A percentile compares a stretch with the other conserved stretches of the same genome.
Conservation (phyloP, 2,329 filamentous ascomycete genomes). For the Xylariaceae sp. region DNA sequence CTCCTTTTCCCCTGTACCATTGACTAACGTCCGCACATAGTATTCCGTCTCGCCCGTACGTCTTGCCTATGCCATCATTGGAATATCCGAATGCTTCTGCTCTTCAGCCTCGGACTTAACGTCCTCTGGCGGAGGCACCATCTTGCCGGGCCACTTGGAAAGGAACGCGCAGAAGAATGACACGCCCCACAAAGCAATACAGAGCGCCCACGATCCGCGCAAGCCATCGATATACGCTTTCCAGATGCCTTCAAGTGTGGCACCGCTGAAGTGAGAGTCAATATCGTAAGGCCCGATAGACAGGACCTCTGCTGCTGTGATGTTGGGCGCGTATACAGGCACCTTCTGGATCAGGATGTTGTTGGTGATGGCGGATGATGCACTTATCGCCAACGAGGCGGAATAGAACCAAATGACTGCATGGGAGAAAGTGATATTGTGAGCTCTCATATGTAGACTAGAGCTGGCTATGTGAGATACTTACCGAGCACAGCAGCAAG, state of each 20-base stretch:
- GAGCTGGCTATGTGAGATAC: not conserved
- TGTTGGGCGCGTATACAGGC: slow-evolving; percentile 4
- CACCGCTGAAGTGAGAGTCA: slow-evolving; percentile 5
- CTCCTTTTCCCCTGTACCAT: no score
- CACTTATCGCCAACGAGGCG: slow-evolving; percentile 3
- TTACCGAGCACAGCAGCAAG: slow-evolving; percentile 8
- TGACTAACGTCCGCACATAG: no score
- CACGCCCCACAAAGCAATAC: slow-evolving; percentile 9
- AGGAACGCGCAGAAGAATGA: slow-evolving; percentile 12
- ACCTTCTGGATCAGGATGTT: slow-evolving; percentile 11
- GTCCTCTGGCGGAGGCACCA: slow-evolving; percentile 3
- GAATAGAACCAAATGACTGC: slow-evolving; percentile 14
- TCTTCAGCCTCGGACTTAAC: not conserved
- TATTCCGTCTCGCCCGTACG: no score
- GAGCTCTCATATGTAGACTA: not conserved
- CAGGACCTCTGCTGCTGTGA: slow-evolving; percentile 1
- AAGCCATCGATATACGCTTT: slow-evolving; percentile 12
- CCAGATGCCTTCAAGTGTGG: slow-evolving; percentile 7
- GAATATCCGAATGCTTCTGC: no score
- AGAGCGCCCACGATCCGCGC: slow-evolving; percentile 8
- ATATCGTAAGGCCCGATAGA: slow-evolving; percentile 11
- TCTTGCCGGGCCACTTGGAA: slow-evolving; percentile 13
- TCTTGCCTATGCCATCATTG: no score
- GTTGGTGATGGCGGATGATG: slow-evolving; percentile 12
- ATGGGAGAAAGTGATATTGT: not conserved